These are phyloP conservation scores for Arthrobotrys sphaeroides DNA, from an alignment of 2,329 filamentous ascomycete genomes.

Conservation along the genomic window DNA sequence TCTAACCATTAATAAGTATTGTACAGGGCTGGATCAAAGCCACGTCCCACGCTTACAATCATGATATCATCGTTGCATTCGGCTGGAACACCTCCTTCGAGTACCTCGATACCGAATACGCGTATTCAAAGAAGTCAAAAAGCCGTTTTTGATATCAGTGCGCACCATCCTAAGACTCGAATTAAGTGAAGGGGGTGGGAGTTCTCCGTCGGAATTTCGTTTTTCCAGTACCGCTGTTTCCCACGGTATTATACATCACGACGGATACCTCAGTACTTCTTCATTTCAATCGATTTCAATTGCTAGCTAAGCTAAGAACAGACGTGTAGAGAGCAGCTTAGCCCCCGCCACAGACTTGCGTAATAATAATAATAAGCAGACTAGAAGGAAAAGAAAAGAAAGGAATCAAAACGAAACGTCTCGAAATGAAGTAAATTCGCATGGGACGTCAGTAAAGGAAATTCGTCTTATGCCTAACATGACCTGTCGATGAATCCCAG, in stretches of 20 bases:
- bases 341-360: slow-evolving; percentile 3
- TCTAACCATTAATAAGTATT: too few relatives aligned
- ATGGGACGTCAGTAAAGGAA: too few relatives aligned
- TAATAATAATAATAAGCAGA: background rate
- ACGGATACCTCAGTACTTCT: too few relatives aligned
- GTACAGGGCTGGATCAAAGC: too few relatives aligned
- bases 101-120: too few relatives aligned
- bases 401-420: too few relatives aligned
- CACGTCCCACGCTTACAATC: background rate
- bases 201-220: slow-evolving; percentile 14
- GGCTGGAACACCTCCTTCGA: background rate
- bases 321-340: background rate
- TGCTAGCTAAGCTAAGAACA: background rate
- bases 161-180: too few relatives aligned
- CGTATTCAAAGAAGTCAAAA: too few relatives aligned
- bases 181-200: background rate
- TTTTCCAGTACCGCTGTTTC: background rate
- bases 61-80: slow-evolving; percentile 19
- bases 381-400: background rate
- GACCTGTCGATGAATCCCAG: too few relatives aligned
- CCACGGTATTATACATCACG: slow-evolving; percentile 12
- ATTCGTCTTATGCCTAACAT: too few relatives aligned
- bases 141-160: too few relatives aligned
- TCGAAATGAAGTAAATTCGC: too few relatives aligned
- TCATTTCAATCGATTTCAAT: background rate